Evolutionary conservation across 2,329 filamentous ascomycete genomes (phyloP).

Genomic region (Aphanoascus verrucosus): DNA sequence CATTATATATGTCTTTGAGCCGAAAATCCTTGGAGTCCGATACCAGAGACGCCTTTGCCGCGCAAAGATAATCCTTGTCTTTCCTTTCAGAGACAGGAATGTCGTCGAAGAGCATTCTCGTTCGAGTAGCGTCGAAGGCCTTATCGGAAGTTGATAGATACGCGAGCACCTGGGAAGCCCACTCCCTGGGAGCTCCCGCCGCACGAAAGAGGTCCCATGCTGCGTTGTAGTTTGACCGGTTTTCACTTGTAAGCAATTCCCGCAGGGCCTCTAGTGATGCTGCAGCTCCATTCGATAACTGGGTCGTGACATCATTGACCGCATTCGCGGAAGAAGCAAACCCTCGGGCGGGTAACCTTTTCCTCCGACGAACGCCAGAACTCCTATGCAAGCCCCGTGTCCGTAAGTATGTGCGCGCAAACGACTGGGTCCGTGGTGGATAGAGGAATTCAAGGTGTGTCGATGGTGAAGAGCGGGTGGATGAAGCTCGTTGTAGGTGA

Average conservation of each 20-base stretch:
- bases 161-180: constrained; percentile 20
- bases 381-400: not conserved
- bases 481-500: not conserved
- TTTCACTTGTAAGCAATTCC: constrained; percentile 8
- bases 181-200: constrained; percentile 22
- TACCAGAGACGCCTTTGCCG: constrained; percentile 36
- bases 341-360: constrained; percentile 18
- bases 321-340: constrained; percentile 12
- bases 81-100: constrained; percentile 31
- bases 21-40: constrained; percentile 29
- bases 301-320: not conserved
- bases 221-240: constrained; percentile 25
- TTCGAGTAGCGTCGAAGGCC: constrained; percentile 33
- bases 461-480: not conserved
- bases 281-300: not conserved
- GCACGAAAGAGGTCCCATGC: constrained; percentile 35
- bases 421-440: constrained; percentile 23
- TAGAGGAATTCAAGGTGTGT: constrained; percentile 33
- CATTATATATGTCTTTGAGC: constrained; percentile 33
- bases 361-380: constrained; percentile 12
- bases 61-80: constrained; percentile 36
- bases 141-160: constrained; percentile 33
- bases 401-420: constrained; percentile 11
- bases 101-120: constrained; percentile 37
- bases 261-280: constrained; percentile 1